These are phyloP conservation scores for Artemisia tridentata DNA, from an alignment of 129 eudicot genomes.

Conservation along the genomic window DNA sequence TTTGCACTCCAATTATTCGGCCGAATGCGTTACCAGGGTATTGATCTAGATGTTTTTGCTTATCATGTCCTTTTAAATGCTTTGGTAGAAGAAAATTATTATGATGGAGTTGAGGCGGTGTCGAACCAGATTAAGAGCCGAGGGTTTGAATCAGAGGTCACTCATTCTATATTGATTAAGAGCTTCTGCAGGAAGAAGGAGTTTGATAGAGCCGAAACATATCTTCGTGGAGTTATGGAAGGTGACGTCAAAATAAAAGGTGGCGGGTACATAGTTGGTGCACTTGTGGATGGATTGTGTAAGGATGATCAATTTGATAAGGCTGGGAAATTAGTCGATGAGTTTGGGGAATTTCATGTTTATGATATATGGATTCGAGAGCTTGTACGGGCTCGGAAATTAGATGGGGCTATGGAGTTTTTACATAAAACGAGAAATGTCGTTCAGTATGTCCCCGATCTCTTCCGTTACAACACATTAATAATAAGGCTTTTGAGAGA, in stretches of 20 bases:
- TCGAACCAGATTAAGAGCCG: slow-evolving; percentile 58
- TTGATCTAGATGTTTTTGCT: slow-evolving; percentile 55
- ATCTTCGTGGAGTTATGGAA: slow-evolving; percentile 44
- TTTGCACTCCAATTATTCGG: slow-evolving; percentile 67
- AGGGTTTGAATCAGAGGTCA: slow-evolving; percentile 48
- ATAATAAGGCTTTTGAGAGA: slow-evolving; percentile 57
- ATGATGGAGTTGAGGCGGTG: slow-evolving; percentile 54
- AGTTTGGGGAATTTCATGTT: slow-evolving; percentile 45
- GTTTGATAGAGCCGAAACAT: slow-evolving; percentile 63
- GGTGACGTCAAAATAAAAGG: slow-evolving; percentile 30
- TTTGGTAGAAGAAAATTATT: slow-evolving; percentile 55
- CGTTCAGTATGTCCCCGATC: slow-evolving; percentile 62
- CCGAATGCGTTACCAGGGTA: slow-evolving; percentile 71
- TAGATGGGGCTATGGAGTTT: slow-evolving; percentile 69
- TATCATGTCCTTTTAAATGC: slow-evolving; percentile 78
- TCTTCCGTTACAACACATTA: slow-evolving; percentile 58
- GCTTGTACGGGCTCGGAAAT: slow-evolving; percentile 56
- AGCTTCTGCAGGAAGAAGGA: slow-evolving; percentile 51
- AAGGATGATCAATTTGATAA: slow-evolving; percentile 46
- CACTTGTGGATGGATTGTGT: slow-evolving; percentile 60
- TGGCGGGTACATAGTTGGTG: slow-evolving; percentile 37
- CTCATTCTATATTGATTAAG: slow-evolving; percentile 64
- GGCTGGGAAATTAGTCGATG: slow-evolving; percentile 65
- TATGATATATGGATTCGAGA: slow-evolving; percentile 76
- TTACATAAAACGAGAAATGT: slow-evolving; percentile 34